A percentile compares a stretch with the other conserved stretches of the same genome.
phyloP scores from a whole-genome alignment of 768 basidiomycete species.

The Pluteus cervinus region DNA sequence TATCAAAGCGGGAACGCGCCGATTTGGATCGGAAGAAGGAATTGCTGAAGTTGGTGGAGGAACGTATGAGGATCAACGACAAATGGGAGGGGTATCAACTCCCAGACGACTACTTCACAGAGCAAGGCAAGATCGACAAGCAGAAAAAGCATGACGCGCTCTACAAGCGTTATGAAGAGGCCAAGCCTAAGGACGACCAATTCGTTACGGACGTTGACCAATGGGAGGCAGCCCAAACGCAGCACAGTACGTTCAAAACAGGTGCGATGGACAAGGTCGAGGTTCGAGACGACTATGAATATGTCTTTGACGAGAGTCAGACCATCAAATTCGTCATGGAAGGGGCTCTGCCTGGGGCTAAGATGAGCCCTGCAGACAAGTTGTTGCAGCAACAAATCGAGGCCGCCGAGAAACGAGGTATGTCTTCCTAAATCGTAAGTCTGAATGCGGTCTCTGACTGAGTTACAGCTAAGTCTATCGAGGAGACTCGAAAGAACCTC shows the following conservation, averaged over 20 bases:
- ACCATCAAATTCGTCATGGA: slow-evolving; percentile 96
- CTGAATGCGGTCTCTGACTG: slow-evolving; percentile 1
- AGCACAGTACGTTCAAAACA: slow-evolving; percentile 82
- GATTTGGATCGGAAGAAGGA: slow-evolving; percentile 93
- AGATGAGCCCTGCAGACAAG: slow-evolving; percentile 79
- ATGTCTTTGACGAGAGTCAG: slow-evolving; percentile 97
- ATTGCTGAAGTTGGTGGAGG: slow-evolving; percentile 85
- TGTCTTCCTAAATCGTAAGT: slow-evolving; percentile 15
- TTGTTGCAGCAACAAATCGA: slow-evolving; percentile 84
- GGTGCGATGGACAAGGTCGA: slow-evolving; percentile 90
- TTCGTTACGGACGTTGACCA: slow-evolving; percentile 97
- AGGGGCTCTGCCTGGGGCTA: slow-evolving; percentile 58
- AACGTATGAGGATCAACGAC: slow-evolving; percentile 90
- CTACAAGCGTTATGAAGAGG: slow-evolving; percentile 93
- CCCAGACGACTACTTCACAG: slow-evolving; percentile 97
- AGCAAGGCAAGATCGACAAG: slow-evolving; percentile 96
- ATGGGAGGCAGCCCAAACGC: slow-evolving; percentile 92
- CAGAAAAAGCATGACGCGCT: slow-evolving; percentile 92
- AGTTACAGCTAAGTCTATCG: slow-evolving; percentile 72
- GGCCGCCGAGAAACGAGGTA: slow-evolving; percentile 86
- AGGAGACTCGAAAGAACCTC: slow-evolving; percentile 88
- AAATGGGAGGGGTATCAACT: slow-evolving; percentile 94
- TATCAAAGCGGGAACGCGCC: slow-evolving; percentile 74
- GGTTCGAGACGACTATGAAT: slow-evolving; percentile 84
- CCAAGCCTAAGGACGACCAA: slow-evolving; percentile 85